Evolutionary conservation across 768 basidiomycete species (phyloP), one percentile per base, ranked within the genome.

Genomic region (Podaxis mareebaensis): DNA sequence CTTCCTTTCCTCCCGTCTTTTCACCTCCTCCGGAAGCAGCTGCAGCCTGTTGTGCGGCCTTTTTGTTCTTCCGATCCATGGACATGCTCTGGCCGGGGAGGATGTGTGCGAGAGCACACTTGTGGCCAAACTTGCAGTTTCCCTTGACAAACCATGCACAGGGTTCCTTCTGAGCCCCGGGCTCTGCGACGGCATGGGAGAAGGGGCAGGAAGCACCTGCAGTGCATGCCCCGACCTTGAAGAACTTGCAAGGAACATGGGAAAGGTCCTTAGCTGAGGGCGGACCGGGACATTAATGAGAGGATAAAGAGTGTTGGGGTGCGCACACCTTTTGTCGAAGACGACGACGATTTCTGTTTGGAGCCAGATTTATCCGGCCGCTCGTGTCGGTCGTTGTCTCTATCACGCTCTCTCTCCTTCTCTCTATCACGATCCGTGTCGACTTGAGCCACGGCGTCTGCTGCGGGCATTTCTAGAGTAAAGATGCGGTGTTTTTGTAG

Each of bases 1-100:
- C 72, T 11, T 70, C 76, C 48, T 63, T 57, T 38, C 76, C 79
- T 42, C 62, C 77, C 70, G 58, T 75, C 66, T 53, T 78, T 70
- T 17, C 71, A 65, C 60, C 67, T 67, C 44, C 67, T 60, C 36
- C 69, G 12, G 65, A 72, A 20, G 79, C 81, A 0, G 85, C 84
- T 3, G 88, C 86, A 33, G 83, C 73, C 63, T 67, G 66, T 69
- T 93, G 92, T 0, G 93, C 93, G 13, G 91, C 88, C 73, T 93
- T 93, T 80, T 98, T 98, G 80, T 99, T 98, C 84, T 97, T 96
- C 68, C 95, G 80, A 71, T 99, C 96, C 93, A 96, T 96, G 6
- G 90, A 85, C 87, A 96, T 91, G 71, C 84, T 89, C 78, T 99
- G 95, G 8, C 96, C 96, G 0, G 96, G 96, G 7, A 95, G 82